Evolutionary conservation across 768 basidiomycete species (phyloP), one percentile per base, ranked within the genome.

Genomic region (Lentinula sp.): DNA sequence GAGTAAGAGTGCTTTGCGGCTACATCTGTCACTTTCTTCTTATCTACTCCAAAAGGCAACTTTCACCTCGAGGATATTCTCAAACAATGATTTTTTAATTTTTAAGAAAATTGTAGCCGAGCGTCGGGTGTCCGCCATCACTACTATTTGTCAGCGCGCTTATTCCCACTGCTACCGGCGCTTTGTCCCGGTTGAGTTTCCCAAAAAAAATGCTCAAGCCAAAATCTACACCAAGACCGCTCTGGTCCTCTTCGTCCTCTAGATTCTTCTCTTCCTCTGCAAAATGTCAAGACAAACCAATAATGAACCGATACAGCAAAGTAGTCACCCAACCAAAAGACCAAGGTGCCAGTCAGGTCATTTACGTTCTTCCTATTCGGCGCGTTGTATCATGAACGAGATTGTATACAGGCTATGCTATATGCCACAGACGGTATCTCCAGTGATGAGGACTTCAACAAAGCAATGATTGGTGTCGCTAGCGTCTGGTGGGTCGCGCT

Each of bases 381-480:
- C 16, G 41, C 23, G 20, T 28, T 48, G 1, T 32, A 37, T 35
- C 7, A 20, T 18, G 13, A 59, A 46, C 16, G 13, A 2, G 13
- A n/a, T 52, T 18, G 33, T 58, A n/a, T 43, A 7, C 46, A 96
- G 92, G 97, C 97, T 37, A 98, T 99, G 97, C 78, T 99, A 53
- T 99, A 95, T 74, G 97, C 95, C n/a, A 99, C 97, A 1, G 97
- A 98, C 39, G 95, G 93, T 35, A 83, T 99, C 63, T 76, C 81
- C 28, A 75, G 67, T 15, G 90, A 96, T 65, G 82, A 79, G 2
- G 97, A 99, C 77, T 90, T 99, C 64, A 78, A 91, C 69, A 98
- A 96, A 72, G 87, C 95, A 49, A 98, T 98, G 95, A 91, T 99
- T 60, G 97, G 97, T 54, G 86, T 99, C 32, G 97, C 87, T 9